phyloP scores from a whole-genome alignment of 371 early-diverging fungal genomes.

The Mucor indicus region DNA sequence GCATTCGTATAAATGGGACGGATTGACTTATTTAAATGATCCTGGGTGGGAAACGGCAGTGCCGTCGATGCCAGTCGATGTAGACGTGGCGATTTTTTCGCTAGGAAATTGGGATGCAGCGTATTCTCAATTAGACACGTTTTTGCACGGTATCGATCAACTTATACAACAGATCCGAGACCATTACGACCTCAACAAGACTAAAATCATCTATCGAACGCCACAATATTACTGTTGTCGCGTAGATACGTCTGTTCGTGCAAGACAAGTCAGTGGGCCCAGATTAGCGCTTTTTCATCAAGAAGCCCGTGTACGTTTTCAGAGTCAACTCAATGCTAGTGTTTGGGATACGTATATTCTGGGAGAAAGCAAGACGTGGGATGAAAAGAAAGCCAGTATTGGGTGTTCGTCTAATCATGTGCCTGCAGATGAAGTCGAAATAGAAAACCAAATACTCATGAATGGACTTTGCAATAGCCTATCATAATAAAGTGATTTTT shows the following conservation, averaged over 20 bases:
- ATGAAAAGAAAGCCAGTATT: slow-evolving; percentile 24
- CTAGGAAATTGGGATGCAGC: slow-evolving; percentile 58
- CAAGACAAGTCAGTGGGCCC: slow-evolving; percentile 34
- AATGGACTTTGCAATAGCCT: slow-evolving; percentile 30
- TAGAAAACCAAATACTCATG: slow-evolving; percentile 50
- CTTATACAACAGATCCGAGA: slow-evolving; percentile 24
- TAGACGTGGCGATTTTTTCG: slow-evolving; percentile 34
- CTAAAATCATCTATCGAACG: slow-evolving; percentile 46
- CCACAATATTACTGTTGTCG: slow-evolving; percentile 57
- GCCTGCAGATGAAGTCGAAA: slow-evolving; percentile 40
- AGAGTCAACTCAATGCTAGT: slow-evolving; percentile 20
- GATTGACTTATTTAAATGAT: slow-evolving; percentile 41
- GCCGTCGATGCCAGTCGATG: slow-evolving; percentile 4
- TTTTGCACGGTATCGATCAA: slow-evolving; percentile 20
- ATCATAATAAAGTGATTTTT: slow-evolving; percentile 4
- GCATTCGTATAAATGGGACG: slow-evolving; percentile 50
- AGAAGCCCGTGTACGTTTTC: slow-evolving; percentile 21
- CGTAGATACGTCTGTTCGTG: slow-evolving; percentile 30
- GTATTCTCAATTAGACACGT: slow-evolving; percentile 31
- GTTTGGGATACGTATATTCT: slow-evolving; percentile 42
- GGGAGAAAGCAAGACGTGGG: slow-evolving; percentile 33
- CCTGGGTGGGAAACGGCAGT: slow-evolving; percentile 34
- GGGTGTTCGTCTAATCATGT: slow-evolving; percentile 48
- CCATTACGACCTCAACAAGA: slow-evolving; percentile 23
- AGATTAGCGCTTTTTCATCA: slow-evolving; percentile 40